Conservation (phyloP, 345 rosid genomes). For the Balakata baccata region DNA sequence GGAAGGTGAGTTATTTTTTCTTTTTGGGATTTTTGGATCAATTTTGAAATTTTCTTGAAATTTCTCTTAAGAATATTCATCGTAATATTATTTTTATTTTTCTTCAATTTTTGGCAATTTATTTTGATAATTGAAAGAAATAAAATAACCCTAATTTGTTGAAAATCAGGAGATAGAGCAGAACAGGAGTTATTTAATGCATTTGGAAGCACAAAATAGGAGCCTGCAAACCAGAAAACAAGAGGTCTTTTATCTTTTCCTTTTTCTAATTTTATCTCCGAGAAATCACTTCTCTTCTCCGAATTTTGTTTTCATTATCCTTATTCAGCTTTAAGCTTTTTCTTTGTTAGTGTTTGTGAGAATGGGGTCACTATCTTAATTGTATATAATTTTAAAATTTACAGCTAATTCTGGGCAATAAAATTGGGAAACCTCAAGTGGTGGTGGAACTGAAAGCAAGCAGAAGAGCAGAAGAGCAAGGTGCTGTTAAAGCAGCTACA, state of each 20-base stretch:
- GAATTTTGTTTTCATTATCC: background rate
- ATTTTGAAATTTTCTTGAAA: conserved; percentile 17
- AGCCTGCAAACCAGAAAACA: conserved; percentile 27
- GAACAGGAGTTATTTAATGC: background rate
- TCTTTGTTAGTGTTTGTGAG: too few species aligned
- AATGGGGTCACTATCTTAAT: too few species aligned
- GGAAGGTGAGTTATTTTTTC: conserved; percentile 18
- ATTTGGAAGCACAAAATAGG: conserved; percentile 17
- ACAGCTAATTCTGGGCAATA: background rate
- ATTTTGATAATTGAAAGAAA: background rate
- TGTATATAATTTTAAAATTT: background rate
- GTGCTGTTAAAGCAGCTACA: too few species aligned
- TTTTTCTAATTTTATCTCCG: background rate
- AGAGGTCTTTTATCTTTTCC: conserved; percentile 6
- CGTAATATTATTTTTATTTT: background rate
- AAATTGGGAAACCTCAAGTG: background rate
- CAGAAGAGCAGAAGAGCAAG: too few species aligned
- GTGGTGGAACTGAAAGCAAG: too few species aligned
- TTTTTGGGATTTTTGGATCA: too few species aligned
- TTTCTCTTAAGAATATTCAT: background rate
- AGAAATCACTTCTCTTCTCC: background rate
- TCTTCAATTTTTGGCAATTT: too few species aligned
- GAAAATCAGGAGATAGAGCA: conserved; percentile 32
- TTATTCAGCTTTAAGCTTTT: too few species aligned
- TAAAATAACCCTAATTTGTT: background rate